Evolutionary conservation across 1,284 basidiomycete species (phyloP).

Genomic region (Crocinoboletus sp.): DNA sequence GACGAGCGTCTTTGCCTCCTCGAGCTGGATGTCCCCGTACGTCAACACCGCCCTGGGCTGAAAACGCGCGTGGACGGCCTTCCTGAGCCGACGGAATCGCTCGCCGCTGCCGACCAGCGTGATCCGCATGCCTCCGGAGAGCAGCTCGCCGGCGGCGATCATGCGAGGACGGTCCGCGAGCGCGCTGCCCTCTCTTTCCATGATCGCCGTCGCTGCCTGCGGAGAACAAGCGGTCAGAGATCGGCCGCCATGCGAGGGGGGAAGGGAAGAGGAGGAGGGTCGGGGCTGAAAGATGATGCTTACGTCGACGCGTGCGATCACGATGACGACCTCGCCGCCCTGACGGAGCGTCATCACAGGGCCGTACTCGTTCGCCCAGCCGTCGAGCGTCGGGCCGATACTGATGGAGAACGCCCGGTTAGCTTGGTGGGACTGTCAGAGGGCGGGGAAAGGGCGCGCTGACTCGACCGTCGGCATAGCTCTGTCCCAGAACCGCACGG

Average conservation of each 20-base stretch:
- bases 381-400: too few species aligned
- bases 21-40: slow-evolving; percentile 35
- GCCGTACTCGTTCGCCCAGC: too few species aligned
- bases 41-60: slow-evolving; percentile 32
- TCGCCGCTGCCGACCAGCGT: slow-evolving; percentile 23
- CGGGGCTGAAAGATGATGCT: too few species aligned
- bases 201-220: slow-evolving; percentile 30
- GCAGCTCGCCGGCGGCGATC: slow-evolving; percentile 27
- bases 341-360: slow-evolving; percentile 29
- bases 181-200: slow-evolving; percentile 34
- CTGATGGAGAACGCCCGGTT: too few species aligned
- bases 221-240: too few species aligned
- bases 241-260: too few species aligned
- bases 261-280: too few species aligned
- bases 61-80: slow-evolving; percentile 36
- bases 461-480: too few species aligned
- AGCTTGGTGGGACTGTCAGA: too few species aligned
- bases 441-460: too few species aligned
- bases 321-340: slow-evolving; percentile 23
- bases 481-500: too few species aligned
- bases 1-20: slow-evolving; percentile 35
- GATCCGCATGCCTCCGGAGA: slow-evolving; percentile 23
- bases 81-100: slow-evolving; percentile 28
- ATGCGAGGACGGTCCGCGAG: slow-evolving; percentile 32
- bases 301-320: slow-evolving; percentile 34